These are phyloP conservation scores for Luffa acutangula DNA, from an alignment of 306 rosid species.

Conservation along the genomic window DNA sequence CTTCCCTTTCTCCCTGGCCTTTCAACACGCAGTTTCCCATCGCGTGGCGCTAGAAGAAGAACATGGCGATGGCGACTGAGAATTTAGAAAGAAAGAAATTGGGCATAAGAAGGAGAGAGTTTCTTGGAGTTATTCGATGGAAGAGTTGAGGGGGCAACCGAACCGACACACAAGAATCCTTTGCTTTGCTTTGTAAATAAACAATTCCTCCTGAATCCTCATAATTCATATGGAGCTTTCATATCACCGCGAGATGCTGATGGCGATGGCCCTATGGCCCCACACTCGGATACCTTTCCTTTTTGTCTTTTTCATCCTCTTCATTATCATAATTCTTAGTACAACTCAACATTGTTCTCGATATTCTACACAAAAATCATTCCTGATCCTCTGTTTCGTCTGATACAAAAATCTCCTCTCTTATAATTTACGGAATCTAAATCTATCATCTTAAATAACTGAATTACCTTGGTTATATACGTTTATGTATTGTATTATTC, in stretches of 20 bases:
- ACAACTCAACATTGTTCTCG: neutral
- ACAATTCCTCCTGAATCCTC: slow-evolving; percentile 6
- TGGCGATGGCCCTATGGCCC: neutral
- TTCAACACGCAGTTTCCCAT: slow-evolving; percentile 78
- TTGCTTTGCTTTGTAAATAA: slow-evolving; percentile 22
- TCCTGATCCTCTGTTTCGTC: neutral
- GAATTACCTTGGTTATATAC: too few relatives aligned
- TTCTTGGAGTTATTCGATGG: slow-evolving; percentile 18
- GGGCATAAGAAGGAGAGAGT: neutral
- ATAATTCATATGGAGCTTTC: slow-evolving; percentile 7
- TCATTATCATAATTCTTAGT: neutral
- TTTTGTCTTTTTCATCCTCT: neutral
- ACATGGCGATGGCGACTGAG: neutral
- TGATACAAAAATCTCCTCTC: neutral
- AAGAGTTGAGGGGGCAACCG: neutral
- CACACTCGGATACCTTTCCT: neutral
- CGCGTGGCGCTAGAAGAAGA: neutral
- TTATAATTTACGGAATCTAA: neutral
- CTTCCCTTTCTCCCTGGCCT: slow-evolving; percentile 19
- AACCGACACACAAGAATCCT: slow-evolving; percentile 54
- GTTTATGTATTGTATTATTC: too few relatives aligned
- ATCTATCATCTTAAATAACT: too few relatives aligned
- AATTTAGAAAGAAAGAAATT: neutral
- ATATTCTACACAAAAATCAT: neutral
- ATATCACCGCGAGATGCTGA: neutral